Evolutionary conservation across 352 stramenopile species (phyloP).

Genomic region (Phytophthora pisi): DNA sequence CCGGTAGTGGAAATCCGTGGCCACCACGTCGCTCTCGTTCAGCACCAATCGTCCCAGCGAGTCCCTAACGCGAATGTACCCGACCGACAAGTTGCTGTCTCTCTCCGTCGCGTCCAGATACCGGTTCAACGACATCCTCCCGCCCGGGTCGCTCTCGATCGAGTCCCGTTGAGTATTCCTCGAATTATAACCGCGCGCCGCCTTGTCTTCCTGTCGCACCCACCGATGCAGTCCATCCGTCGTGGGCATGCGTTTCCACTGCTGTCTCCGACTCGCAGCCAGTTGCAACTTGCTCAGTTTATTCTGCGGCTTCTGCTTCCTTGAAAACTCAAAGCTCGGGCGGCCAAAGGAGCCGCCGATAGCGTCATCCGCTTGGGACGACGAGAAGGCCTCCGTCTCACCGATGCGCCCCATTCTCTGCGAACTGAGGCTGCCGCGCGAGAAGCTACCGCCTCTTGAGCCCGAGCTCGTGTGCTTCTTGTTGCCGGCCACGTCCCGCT

Average conservation of each 20-base stretch:
- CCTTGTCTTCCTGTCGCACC: constrained; percentile 48
- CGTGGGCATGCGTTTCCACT: constrained; percentile 83
- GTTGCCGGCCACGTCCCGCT: constrained; percentile 49
- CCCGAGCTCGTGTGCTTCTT: constrained; percentile 33
- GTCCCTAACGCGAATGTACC: constrained; percentile 82
- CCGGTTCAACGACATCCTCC: constrained; percentile 39
- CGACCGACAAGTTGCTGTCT: constrained; percentile 68
- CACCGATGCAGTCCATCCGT: constrained; percentile 76
- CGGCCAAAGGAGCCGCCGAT: constrained; percentile 41
- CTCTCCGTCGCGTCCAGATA: constrained; percentile 64
- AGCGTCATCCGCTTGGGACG: constrained; percentile 36
- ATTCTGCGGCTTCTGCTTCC: constrained; percentile 20
- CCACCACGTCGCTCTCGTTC: constrained; percentile 84
- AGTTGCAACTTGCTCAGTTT: constrained; percentile 81
- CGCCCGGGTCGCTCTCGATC: constrained; percentile 55
- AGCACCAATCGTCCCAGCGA: constrained; percentile 69
- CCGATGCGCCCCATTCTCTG: constrained; percentile 54
- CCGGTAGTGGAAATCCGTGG: constrained; percentile 80
- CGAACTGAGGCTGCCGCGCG: constrained; percentile 27
- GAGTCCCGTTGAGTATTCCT: constrained; percentile 44
- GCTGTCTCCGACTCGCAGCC: constrained; percentile 65
- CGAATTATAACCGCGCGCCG: constrained; percentile 19
- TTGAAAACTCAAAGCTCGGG: constrained; percentile 36
- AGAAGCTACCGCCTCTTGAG: constrained; percentile 28
- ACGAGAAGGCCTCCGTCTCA: constrained; percentile 52